Base-by-base conservation (phyloP, 768 basidiomycete species). In the Suillus variegatus region DNA sequence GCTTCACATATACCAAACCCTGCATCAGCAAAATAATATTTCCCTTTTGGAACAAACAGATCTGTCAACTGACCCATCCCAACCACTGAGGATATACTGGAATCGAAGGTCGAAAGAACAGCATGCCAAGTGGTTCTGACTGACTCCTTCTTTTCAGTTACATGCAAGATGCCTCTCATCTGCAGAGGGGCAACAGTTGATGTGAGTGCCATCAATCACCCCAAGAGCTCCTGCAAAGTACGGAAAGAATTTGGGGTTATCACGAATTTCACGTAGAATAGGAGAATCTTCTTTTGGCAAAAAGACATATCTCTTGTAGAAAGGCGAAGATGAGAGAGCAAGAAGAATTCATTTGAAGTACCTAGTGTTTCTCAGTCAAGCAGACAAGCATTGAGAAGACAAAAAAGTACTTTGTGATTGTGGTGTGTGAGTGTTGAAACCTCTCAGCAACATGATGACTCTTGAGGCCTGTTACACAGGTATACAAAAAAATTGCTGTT, bases 401-500 rank as follows among this genome's bases (percentile, higher is more conserved):
- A 46, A 46, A 46, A 70, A 1, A 41, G 3, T 1, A 69, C 20
- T 57, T 67, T 51, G 2, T 20, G 1, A 20, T 63, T 47, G 56
- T 69, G 66, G 46, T 70, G 63, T 58, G 68, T 69, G 63, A 69
- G 43, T 65, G 67, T 35, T 68, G 67, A 44, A 68, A 68, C 12
- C 64, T 43, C 51, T 65, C 65, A 16, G 47, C 65, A n/a, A 71
- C 57, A 40, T 71, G 68, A 36, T 1, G 7, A 0, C 57, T 44
- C 7, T 49, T 61, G 28, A 28, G 28, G 28, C 28, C 28, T 28
- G 28, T 28, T 0, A 28, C 28, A 16, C 71, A 69, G 58, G 76
- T 67, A 13, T 70, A 65, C 28, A 81, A 73, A 63, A 81, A 81
- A 32, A 81, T 78, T 2, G 79, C 78, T 22, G 80, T 55, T 63